Conservation (phyloP, 352 stramenopile species). For the Aphanomyces stellatus region DNA sequence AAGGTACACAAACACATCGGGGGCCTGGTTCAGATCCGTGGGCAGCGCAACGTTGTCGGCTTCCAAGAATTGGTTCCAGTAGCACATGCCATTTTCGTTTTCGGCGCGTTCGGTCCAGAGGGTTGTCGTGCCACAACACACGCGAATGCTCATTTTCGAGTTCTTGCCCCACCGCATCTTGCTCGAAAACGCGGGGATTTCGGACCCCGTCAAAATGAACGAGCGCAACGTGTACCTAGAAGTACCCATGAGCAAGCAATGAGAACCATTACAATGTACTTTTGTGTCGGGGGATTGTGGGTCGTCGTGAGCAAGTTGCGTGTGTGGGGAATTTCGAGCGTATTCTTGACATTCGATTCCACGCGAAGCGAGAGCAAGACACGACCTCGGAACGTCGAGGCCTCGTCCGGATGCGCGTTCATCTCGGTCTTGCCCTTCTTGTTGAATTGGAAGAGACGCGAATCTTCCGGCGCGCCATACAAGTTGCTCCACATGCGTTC, state of each 20-base stretch:
- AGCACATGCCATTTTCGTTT: slow-evolving; percentile 62
- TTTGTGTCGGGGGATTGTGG: slow-evolving; percentile 31
- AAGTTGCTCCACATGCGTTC: slow-evolving; percentile 65
- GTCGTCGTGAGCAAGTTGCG: slow-evolving; percentile 45
- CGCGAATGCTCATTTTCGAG: slow-evolving; percentile 60
- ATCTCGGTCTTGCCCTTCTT: slow-evolving; percentile 34
- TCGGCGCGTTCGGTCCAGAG: slow-evolving; percentile 44
- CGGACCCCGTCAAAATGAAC: slow-evolving; percentile 64
- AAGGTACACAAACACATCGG: slow-evolving; percentile 75
- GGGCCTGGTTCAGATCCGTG: slow-evolving; percentile 56
- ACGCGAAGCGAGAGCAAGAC: slow-evolving; percentile 58
- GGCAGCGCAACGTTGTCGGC: slow-evolving; percentile 47
- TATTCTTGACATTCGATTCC: slow-evolving; percentile 53
- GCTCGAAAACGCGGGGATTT: slow-evolving; percentile 67
- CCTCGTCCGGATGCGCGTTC: slow-evolving; percentile 48
- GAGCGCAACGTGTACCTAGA: slow-evolving; percentile 49
- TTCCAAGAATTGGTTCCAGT: slow-evolving; percentile 74
- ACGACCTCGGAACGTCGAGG: slow-evolving; percentile 72
- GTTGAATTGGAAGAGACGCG: slow-evolving; percentile 30
- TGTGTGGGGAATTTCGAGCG: slow-evolving; percentile 56
- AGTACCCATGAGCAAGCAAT: neutral
- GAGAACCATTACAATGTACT: neutral
- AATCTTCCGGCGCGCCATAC: slow-evolving; percentile 57
- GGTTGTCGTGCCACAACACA: slow-evolving; percentile 53
- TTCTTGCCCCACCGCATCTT: slow-evolving; percentile 62